These are phyloP conservation scores for Leccinellum albellum DNA, from an alignment of 768 basidiomycete genomes.

Conservation along the genomic window DNA sequence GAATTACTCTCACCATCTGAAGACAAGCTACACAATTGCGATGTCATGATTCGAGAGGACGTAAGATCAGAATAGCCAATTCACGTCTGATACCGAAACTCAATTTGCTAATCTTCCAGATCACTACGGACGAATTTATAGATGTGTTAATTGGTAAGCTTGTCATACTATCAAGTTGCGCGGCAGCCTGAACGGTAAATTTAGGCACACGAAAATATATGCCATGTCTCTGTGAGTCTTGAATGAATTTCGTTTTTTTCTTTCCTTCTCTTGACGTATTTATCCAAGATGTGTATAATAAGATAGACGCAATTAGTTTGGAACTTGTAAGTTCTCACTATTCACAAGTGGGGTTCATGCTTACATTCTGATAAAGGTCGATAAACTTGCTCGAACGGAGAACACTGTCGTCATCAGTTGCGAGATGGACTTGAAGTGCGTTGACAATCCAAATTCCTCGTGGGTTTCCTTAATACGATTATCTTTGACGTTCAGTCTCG, in stretches of 20 bases:
- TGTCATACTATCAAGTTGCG: neutral
- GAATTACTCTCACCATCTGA: slow-evolving; percentile 6
- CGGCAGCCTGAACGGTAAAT: neutral
- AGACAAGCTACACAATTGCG: slow-evolving; percentile 92
- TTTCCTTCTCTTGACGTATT: neutral
- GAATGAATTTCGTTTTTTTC: neutral
- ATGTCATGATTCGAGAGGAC: slow-evolving; percentile 98
- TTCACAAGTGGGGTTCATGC: neutral
- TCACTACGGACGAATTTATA: slow-evolving; percentile 94
- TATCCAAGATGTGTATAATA: slow-evolving; percentile 88
- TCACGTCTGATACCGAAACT: slow-evolving; percentile 2
- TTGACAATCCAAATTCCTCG: neutral
- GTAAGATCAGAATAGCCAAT: slow-evolving; percentile 38
- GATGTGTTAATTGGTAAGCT: slow-evolving; percentile 87
- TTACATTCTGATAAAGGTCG: slow-evolving; percentile 39
- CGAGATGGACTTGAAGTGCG: slow-evolving; percentile 88
- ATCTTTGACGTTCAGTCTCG: slow-evolving; percentile 42
- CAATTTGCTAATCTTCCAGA: slow-evolving; percentile 43
- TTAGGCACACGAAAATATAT: slow-evolving; percentile 91
- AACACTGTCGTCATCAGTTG: slow-evolving; percentile 94
- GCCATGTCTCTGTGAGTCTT: slow-evolving; percentile 76
- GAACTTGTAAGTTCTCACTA: slow-evolving; percentile 43
- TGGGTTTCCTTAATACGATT: slow-evolving; percentile 1
- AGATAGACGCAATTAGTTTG: slow-evolving; percentile 84
- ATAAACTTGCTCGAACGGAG: slow-evolving; percentile 77